phyloP scores from a whole-genome alignment of 495 filamentous ascomycete genomes.

The Xylaria curta region DNA sequence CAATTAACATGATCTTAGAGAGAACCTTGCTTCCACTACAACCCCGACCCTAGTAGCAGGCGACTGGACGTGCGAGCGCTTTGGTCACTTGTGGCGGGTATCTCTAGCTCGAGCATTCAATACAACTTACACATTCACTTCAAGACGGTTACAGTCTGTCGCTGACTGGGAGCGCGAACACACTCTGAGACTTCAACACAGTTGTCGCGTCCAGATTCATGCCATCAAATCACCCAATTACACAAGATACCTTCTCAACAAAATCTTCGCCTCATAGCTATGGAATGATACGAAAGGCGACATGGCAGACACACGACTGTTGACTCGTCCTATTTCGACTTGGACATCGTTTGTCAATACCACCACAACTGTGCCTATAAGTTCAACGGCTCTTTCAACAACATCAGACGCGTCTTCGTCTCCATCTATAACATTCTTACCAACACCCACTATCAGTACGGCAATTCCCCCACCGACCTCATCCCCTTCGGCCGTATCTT shows the following conservation, averaged over 20 bases:
- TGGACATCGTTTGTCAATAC: conserved; percentile 14
- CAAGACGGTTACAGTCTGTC: not conserved
- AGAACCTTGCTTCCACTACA: not conserved
- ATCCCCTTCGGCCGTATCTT: not conserved
- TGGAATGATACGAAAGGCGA: not conserved
- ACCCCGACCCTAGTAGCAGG: not conserved
- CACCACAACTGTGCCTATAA: not conserved
- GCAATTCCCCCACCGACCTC: not conserved
- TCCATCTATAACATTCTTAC: not conserved
- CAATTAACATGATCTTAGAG: not conserved
- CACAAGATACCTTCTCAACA: not conserved
- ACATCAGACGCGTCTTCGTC: not conserved
- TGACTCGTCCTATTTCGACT: not conserved
- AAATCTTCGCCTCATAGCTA: not conserved
- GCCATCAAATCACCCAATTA: not conserved
- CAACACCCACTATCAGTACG: not conserved
- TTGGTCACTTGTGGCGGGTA: not conserved
- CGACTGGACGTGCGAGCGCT: not conserved
- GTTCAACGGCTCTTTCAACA: not conserved
- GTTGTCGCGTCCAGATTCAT: not conserved
- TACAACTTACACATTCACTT: not conserved
- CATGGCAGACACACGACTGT: conserved; percentile 6
- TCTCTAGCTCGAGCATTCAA: not conserved
- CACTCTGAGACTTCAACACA: not conserved
- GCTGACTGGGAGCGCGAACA: not conserved